These are phyloP conservation scores for Mortierella alpina DNA, from an alignment of 192 early-diverging fungal genomes.

Conservation along the genomic window DNA sequence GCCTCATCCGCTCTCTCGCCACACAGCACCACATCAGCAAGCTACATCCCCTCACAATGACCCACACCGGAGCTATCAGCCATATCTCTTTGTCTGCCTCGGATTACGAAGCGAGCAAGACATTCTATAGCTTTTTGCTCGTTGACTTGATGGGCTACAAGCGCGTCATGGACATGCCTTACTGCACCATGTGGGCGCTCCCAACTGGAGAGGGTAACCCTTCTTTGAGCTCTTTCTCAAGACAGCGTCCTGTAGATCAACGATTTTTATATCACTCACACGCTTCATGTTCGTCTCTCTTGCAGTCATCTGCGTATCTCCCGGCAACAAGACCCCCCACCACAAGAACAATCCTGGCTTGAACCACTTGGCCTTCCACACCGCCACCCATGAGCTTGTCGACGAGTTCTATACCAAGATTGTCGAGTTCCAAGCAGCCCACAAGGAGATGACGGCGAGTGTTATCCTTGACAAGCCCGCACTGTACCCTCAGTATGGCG, in stretches of 20 bases:
- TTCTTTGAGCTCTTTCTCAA: not conserved
- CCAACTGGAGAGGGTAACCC: constrained; percentile 9
- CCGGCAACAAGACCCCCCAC: constrained; percentile 26
- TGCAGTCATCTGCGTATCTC: constrained; percentile 17
- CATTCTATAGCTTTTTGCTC: constrained; percentile 35
- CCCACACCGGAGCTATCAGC: constrained; percentile 18
- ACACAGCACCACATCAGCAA: not conserved
- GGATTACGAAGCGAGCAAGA: constrained; percentile 29
- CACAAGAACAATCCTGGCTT: constrained; percentile 34
- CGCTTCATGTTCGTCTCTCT: not conserved
- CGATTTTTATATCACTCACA: not conserved
- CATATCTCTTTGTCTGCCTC: constrained; percentile 29
- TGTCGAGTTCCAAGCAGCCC: constrained; percentile 26
- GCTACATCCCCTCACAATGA: not conserved
- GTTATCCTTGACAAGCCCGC: constrained; percentile 32
- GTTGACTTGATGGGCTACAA: constrained; percentile 34
- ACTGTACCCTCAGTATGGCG: constrained; percentile 32
- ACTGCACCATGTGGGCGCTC: constrained; percentile 29
- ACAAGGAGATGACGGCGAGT: constrained; percentile 6
- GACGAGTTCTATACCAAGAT: constrained; percentile 33
- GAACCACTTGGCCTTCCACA: constrained; percentile 29
- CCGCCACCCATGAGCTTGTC: constrained; percentile 14
- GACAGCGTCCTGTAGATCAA: not conserved
- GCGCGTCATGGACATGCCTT: constrained; percentile 17
- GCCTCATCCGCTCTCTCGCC: not conserved